These are phyloP conservation scores for Microdochium trichocladiopsis DNA, from an alignment of 2,329 filamentous ascomycete species.

Conservation along the genomic window DNA sequence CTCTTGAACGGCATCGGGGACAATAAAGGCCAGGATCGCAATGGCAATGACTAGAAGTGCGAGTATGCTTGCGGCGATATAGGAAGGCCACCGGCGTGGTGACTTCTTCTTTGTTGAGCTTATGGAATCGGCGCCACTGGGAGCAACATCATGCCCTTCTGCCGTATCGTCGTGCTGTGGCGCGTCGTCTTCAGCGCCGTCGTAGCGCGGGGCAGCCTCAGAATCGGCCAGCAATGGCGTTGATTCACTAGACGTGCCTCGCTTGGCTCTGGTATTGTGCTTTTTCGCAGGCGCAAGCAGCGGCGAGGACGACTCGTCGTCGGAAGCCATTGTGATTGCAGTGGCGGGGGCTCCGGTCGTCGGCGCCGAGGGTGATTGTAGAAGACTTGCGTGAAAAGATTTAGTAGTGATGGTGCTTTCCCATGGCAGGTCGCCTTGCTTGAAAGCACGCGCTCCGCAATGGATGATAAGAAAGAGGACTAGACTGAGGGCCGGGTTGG, in stretches of 20 bases:
- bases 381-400: conserved; percentile 1
- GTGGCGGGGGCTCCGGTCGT: conserved; percentile 2
- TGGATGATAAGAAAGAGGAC: neutral
- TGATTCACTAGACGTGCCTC: conserved; percentile 28
- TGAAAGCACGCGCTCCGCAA: neutral
- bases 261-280: conserved; percentile 13
- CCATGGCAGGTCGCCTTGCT: neutral
- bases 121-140: conserved; percentile 12
- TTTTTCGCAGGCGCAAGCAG: conserved; percentile 29
- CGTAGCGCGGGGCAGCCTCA: conserved; percentile 27
- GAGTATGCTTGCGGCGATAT: conserved; percentile 64
- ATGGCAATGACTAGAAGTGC: conserved; percentile 58
- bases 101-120: conserved; percentile 25
- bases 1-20: conserved; percentile 71
- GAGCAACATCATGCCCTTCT: neutral
- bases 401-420: neutral
- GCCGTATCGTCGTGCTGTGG: conserved; percentile 11
- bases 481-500: neutral
- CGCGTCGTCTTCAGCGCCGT: conserved; percentile 25
- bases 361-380: conserved; percentile 1
- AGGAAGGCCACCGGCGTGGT: conserved; percentile 64
- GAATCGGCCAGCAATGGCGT: conserved; percentile 42
- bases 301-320: conserved; percentile 33
- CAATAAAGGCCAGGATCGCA: conserved; percentile 72
- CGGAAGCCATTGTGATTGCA: conserved; percentile 27